These are phyloP conservation scores for Azolla pinnata DNA, from an alignment of 75 land plant genomes.

Conservation along the genomic window DNA sequence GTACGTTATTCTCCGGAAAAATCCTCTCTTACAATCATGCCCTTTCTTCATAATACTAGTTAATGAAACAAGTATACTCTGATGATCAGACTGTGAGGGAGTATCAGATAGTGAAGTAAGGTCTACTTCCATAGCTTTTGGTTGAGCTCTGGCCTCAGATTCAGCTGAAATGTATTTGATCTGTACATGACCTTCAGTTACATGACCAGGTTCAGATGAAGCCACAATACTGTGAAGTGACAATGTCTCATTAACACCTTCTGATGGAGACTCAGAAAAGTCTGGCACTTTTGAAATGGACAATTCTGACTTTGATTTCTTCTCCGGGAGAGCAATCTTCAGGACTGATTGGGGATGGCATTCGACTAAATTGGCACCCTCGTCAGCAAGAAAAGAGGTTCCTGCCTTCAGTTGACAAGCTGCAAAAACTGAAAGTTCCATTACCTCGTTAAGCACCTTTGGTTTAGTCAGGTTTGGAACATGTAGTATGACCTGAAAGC, in stretches of 20 bases:
- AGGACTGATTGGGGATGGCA: slow-evolving; percentile 20
- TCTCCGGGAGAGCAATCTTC: slow-evolving; percentile 21
- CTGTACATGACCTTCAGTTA: not conserved
- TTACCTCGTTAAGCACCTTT: slow-evolving; percentile 67
- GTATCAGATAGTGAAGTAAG: slow-evolving; percentile 1
- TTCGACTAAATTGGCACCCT: slow-evolving; percentile 72
- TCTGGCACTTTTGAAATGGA: slow-evolving; percentile 8
- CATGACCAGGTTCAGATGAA: not conserved
- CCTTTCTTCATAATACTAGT: slow-evolving; percentile 59
- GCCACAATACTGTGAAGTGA: not conserved
- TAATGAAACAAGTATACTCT: slow-evolving; percentile 74
- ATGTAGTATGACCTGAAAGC: slow-evolving; percentile 53
- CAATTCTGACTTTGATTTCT: slow-evolving; percentile 17
- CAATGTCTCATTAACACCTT: not conserved
- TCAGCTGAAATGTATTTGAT: not conserved
- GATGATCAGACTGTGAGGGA: slow-evolving; percentile 51
- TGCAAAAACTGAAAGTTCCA: slow-evolving; percentile 68
- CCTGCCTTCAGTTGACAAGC: slow-evolving; percentile 84
- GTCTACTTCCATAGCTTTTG: no score
- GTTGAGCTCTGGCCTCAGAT: not conserved
- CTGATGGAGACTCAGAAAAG: not conserved
- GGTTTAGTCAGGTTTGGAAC: slow-evolving; percentile 50
- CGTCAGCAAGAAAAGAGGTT: slow-evolving; percentile 87
- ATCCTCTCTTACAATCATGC: slow-evolving; percentile 64
- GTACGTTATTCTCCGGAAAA: slow-evolving; percentile 68